These are phyloP conservation scores for Saitozyma podzolica DNA, from an alignment of 768 basidiomycete genomes.

Conservation along the genomic window DNA sequence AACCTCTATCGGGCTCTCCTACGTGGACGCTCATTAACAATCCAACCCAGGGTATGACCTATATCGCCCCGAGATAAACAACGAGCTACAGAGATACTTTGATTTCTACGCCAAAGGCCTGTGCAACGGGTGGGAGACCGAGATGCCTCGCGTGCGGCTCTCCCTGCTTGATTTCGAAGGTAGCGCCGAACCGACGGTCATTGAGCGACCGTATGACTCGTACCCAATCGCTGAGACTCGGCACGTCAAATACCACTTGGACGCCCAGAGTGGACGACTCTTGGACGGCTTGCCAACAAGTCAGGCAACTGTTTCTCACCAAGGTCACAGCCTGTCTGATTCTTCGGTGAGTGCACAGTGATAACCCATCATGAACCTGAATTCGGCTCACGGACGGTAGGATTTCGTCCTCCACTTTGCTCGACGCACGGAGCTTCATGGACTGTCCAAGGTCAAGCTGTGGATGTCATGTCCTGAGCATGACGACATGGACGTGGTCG, in stretches of 20 bases:
- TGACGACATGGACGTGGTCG: conserved; percentile 2
- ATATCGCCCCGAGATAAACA: conserved; percentile 1
- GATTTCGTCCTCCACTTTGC: neutral
- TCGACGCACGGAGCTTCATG: neutral
- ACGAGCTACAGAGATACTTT: conserved; percentile 5
- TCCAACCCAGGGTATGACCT: neutral
- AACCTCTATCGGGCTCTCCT: neutral
- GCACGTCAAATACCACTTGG: neutral
- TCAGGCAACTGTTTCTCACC: neutral
- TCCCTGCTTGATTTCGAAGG: neutral
- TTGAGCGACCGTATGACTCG: conserved; percentile 1
- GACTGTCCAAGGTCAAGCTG: conserved; percentile 3
- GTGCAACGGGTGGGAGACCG: conserved; percentile 5
- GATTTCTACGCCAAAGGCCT: conserved; percentile 4
- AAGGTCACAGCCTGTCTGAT: conserved; percentile 1
- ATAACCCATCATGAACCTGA: neutral
- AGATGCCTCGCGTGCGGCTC: neutral
- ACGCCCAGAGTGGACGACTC: neutral
- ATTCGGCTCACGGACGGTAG: neutral
- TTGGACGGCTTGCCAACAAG: neutral
- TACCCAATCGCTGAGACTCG: neutral
- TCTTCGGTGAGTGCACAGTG: neutral
- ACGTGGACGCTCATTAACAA: neutral
- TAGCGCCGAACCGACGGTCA: neutral
- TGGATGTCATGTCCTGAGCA: conserved; percentile 2